Conservation (phyloP, 441 rosid genomes). For the Dalechampia spathulata region DNA sequence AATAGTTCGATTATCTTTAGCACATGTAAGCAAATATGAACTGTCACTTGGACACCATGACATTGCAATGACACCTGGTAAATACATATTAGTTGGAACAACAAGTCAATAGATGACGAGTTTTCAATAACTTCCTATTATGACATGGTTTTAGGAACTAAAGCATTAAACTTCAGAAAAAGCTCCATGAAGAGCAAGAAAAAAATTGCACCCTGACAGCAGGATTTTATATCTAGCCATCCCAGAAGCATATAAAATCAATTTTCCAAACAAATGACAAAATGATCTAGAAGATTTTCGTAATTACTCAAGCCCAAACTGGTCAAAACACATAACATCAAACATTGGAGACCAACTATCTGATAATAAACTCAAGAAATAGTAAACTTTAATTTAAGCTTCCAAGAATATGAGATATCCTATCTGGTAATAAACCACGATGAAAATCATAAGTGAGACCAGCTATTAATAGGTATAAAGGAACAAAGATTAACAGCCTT, state of each 20-base stretch:
- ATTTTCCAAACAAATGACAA: not conserved
- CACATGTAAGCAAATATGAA: slow-evolving; percentile 93
- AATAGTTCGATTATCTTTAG: slow-evolving; percentile 95
- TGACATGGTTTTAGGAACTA: not conserved
- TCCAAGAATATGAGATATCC: too few species aligned
- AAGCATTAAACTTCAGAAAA: not conserved
- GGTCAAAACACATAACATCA: not conserved
- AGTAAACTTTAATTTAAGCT: too few species aligned
- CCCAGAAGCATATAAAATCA: not conserved
- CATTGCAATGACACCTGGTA: slow-evolving; percentile 97
- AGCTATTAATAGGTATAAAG: not conserved
- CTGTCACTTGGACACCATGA: slow-evolving; percentile 96
- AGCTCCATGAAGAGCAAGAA: too few species aligned
- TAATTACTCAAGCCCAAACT: not conserved
- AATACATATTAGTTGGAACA: slow-evolving; percentile 10
- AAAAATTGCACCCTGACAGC: not conserved
- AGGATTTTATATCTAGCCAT: not conserved
- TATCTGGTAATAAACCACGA: not conserved
- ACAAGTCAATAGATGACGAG: slow-evolving; percentile 12
- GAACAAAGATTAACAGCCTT: not conserved
- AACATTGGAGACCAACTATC: not conserved
- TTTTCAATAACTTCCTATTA: slow-evolving; percentile 4
- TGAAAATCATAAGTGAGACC: not conserved
- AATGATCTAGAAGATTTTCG: not conserved
- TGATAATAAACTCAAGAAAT: too few species aligned